Base-by-base conservation (phyloP, 805 yeast genomes). In the Candida railenensis region DNA sequence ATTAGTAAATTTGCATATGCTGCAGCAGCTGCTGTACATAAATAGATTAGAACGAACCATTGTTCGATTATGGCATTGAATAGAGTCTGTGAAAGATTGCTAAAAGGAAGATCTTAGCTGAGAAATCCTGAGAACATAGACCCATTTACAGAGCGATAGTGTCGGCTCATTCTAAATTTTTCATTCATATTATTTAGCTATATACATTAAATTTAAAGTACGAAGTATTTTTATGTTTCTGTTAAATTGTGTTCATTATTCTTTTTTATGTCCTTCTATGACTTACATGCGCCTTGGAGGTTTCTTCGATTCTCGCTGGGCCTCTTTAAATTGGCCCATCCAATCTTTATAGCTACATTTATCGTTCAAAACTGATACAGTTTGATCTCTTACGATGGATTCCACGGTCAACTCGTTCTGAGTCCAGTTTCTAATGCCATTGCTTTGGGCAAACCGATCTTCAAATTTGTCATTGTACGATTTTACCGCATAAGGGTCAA, bases 11-110 rank as follows among this genome's bases (percentile, higher is more conserved):
- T 72, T 63, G 77, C 77, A 50, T 68, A 67, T 43, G 76, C 76
- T 8, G 77, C 77, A 3, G 77, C 77, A 3, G 76, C 76, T 2
- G 77, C 77, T 5, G 76, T 69, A 33, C 69, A 66, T 48, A 65
- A 55, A 38, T 25, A 38, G 18, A 21, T 15, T 15, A 37, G 14
- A 16, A 14, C 22, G 9, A 16, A 7, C 40, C 14, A 25, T 7
- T 25, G 30, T 25, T 7, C 30, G 30, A 25, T n/a, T n/a, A n/a
- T n/a, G n/a, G n/a, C n/a, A 25, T 25, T 25, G 30, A 5, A 25
- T 25, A 25, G n/a, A n/a, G n/a, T n/a, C n/a, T n/a, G n/a, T n/a
- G n/a, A n/a, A n/a, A n/a, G n/a, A n/a, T n/a, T n/a, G n/a, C 11
- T 5, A 25, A 11, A 25, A 25, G 30, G 30, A 25, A 25, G 30